A percentile compares a stretch with the other conserved stretches of the same genome.
Evolutionary conservation across 352 stramenopile genomes (phyloP).

Genomic region (Halophytophthora polymorphica): DNA sequence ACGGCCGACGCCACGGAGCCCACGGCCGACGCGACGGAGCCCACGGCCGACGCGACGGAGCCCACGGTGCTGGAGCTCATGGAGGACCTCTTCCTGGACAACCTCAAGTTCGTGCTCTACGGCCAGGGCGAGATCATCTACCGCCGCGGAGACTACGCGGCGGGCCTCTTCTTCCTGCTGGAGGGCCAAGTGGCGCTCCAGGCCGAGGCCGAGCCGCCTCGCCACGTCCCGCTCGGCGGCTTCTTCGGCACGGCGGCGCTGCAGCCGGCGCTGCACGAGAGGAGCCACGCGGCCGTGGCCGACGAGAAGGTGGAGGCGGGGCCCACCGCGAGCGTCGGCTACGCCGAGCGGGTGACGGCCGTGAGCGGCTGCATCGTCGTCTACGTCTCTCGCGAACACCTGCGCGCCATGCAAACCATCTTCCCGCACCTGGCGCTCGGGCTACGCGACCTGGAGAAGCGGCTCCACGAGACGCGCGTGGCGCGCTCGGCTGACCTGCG

Average conservation of each 20-base stretch:
- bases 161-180: constrained; percentile 49
- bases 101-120: constrained; percentile 56
- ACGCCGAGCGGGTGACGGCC: constrained; percentile 38
- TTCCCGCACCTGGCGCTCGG: constrained; percentile 27
- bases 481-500: constrained; percentile 29
- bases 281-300: background rate
- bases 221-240: constrained; percentile 34
- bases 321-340: constrained; percentile 14
- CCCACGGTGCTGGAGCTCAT: constrained; percentile 24
- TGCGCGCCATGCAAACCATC: constrained; percentile 32
- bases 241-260: constrained; percentile 50
- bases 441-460: constrained; percentile 29
- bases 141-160: constrained; percentile 40
- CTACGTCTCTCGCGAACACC: constrained; percentile 41
- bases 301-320: constrained; percentile 8
- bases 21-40: constrained; percentile 6
- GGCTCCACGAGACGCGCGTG: constrained; percentile 27
- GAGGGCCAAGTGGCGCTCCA: constrained; percentile 38
- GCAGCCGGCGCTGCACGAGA: constrained; percentile 1
- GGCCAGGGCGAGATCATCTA: constrained; percentile 65
- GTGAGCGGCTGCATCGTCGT: constrained; percentile 57
- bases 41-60: constrained; percentile 7
- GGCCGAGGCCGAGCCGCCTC: constrained; percentile 21
- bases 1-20: too few species aligned
- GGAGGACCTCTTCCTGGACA: constrained; percentile 50